phyloP scores from a whole-genome alignment of 2,329 filamentous ascomycete genomes.

The Hymenoscyphus linearis region DNA sequence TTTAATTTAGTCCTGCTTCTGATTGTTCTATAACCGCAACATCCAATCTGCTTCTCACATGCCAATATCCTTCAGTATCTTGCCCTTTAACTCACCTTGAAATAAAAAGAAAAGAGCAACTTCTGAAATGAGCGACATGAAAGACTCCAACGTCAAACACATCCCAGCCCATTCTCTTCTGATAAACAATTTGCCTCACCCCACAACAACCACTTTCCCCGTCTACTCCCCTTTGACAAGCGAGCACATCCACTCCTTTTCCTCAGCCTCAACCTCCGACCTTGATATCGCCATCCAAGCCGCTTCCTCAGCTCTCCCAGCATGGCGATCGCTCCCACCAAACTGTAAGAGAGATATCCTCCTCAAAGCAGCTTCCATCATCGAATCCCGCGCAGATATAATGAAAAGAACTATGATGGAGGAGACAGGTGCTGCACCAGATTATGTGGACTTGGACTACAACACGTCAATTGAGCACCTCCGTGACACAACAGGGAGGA shows the following conservation, averaged over 20 bases:
- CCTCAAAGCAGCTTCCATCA: constrained; percentile 60
- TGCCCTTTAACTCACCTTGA: neutral
- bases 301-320: constrained; percentile 61
- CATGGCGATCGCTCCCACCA: constrained; percentile 62
- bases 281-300: constrained; percentile 47
- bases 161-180: constrained; percentile 35
- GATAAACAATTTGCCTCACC: constrained; percentile 41
- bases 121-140: neutral
- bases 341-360: constrained; percentile 62
- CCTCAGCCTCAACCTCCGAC: constrained; percentile 50
- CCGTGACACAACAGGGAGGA: constrained; percentile 39
- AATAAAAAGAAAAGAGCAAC: neutral
- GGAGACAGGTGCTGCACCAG: constrained; percentile 42
- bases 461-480: constrained; percentile 35
- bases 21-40: no score
- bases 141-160: neutral
- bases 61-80: neutral
- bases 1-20: no score
- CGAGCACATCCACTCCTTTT: constrained; percentile 48
- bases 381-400: constrained; percentile 48
- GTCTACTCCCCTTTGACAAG: constrained; percentile 52
- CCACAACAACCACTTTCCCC: constrained; percentile 44
- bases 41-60: no score
- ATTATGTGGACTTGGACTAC: constrained; percentile 38
- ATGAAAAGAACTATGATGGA: constrained; percentile 51